These are phyloP conservation scores for Metschnikowia rubicola DNA, from an alignment of 805 yeast species.

Conservation along the genomic window DNA sequence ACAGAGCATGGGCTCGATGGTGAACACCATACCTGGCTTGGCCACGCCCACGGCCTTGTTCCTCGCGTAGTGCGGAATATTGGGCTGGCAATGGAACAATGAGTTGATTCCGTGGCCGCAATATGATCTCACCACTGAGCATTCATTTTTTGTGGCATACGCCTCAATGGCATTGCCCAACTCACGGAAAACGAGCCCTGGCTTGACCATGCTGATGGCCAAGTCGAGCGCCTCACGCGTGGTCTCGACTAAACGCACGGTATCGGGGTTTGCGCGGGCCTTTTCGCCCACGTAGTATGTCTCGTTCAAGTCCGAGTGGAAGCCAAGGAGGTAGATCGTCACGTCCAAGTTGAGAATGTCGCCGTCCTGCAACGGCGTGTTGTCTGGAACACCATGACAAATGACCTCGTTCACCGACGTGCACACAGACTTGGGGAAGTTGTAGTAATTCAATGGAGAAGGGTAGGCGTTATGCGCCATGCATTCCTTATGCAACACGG, in stretches of 20 bases:
- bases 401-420: constrained; percentile 93
- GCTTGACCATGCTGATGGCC: constrained; percentile 84
- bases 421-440: constrained; percentile 89
- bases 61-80: constrained; percentile 88
- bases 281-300: constrained; percentile 95
- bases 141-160: constrained; percentile 72
- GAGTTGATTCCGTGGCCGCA: constrained; percentile 92
- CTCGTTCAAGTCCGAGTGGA: constrained; percentile 93
- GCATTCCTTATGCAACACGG: constrained; percentile 81
- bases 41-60: constrained; percentile 92
- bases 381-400: constrained; percentile 97
- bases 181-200: constrained; percentile 84
- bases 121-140: constrained; percentile 85
- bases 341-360: constrained; percentile 92
- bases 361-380: constrained; percentile 82
- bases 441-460: constrained; percentile 89
- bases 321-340: constrained; percentile 78
- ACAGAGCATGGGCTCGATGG: constrained; percentile 96
- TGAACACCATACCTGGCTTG: constrained; percentile 94
- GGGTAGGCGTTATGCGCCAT: constrained; percentile 89
- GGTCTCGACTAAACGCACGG: constrained; percentile 83
- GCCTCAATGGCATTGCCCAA: constrained; percentile 85
- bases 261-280: constrained; percentile 71
- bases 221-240: constrained; percentile 82
- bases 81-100: constrained; percentile 88